These are phyloP conservation scores for Apiospora kogelbergensis DNA, from an alignment of 2,329 filamentous ascomycete genomes.

Conservation along the genomic window DNA sequence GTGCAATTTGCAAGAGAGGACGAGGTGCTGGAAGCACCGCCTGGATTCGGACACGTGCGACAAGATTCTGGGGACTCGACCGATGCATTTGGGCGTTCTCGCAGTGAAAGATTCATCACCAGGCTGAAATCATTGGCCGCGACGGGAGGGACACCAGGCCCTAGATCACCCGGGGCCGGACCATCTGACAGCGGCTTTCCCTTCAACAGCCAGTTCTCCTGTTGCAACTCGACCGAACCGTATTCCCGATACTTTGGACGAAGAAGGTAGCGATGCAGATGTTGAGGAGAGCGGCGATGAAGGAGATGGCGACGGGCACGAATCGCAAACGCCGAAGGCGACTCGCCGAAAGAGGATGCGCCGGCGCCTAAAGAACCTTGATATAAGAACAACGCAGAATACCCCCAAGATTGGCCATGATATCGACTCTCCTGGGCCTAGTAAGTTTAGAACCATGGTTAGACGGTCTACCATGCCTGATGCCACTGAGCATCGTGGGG, in stretches of 20 bases:
- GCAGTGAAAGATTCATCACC: slow-evolving; percentile 69
- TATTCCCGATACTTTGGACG: slow-evolving; percentile 53
- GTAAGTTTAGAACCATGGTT: slow-evolving; percentile 55
- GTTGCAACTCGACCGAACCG: slow-evolving; percentile 43
- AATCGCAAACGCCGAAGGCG: slow-evolving; percentile 37
- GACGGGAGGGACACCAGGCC: slow-evolving; percentile 45
- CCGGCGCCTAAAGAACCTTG: slow-evolving; percentile 51
- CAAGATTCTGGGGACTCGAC: slow-evolving; percentile 67
- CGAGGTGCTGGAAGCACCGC: slow-evolving; percentile 45
- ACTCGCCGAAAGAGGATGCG: slow-evolving; percentile 66
- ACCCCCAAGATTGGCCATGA: slow-evolving; percentile 53
- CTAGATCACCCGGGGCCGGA: slow-evolving; percentile 37
- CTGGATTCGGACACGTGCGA: slow-evolving; percentile 49
- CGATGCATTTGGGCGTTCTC: slow-evolving; percentile 59
- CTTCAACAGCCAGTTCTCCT: slow-evolving; percentile 49
- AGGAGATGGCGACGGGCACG: slow-evolving; percentile 44
- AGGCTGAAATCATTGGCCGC: slow-evolving; percentile 70
- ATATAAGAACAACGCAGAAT: slow-evolving; percentile 64
- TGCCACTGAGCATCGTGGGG: slow-evolving; percentile 56
- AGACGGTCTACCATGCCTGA: slow-evolving; percentile 68
- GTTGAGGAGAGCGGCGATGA: slow-evolving; percentile 87
- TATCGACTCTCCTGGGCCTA: slow-evolving; percentile 38
- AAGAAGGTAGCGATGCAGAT: slow-evolving; percentile 71
- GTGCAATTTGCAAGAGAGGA: slow-evolving; percentile 73
- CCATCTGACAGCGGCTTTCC: slow-evolving; percentile 30